A percentile compares a stretch with the other conserved stretches of the same genome.
These are phyloP conservation scores for Vitis riparia DNA, from an alignment of 164 flowering plant species.

Conservation along the genomic window DNA sequence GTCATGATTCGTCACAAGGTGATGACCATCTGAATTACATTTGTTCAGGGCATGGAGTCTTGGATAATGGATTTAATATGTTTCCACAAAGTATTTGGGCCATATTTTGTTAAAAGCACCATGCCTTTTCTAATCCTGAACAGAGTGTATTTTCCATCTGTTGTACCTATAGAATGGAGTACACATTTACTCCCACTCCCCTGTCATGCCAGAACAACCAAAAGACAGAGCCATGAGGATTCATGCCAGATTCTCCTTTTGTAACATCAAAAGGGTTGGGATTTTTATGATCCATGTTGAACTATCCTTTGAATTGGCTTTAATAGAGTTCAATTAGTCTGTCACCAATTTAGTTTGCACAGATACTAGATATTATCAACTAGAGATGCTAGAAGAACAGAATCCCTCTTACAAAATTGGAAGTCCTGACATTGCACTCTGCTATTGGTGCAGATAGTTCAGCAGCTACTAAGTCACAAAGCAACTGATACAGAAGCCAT, in stretches of 20 bases:
- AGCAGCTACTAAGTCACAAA: slow-evolving; percentile 17
- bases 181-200: neutral
- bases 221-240: neutral
- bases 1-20: neutral
- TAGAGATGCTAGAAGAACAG: neutral
- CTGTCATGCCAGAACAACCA: neutral
- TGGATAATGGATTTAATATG: neutral
- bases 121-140: too few species aligned
- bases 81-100: neutral
- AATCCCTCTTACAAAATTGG: neutral
- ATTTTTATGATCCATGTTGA: neutral
- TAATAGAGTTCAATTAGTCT: neutral
- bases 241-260: neutral
- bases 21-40: neutral
- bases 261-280: neutral
- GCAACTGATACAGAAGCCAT: slow-evolving; percentile 18
- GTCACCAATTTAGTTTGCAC: neutral
- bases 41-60: neutral
- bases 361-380: neutral
- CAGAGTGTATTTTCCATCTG: too few species aligned
- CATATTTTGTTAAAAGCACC: neutral
- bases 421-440: neutral
- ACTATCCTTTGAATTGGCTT: neutral
- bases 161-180: too few species aligned
- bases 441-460: slow-evolving; percentile 29